Conservation (phyloP, 495 filamentous ascomycete genomes). For the Talaromyces ruber region DNA sequence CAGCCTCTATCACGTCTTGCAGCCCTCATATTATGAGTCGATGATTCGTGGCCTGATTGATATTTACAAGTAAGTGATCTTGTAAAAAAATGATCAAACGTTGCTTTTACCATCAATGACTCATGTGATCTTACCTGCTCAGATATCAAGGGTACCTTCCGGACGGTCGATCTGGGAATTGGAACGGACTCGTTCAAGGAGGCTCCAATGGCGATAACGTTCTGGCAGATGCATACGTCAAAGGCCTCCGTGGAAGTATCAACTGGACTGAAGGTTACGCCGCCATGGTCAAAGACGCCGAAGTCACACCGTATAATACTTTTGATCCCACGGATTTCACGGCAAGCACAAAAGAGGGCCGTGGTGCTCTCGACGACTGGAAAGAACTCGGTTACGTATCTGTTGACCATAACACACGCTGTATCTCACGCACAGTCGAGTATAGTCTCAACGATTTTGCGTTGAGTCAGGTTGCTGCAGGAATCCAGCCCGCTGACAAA, state of each 20-base stretch:
- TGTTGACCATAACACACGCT: slow-evolving; percentile 59
- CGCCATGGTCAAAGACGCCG: slow-evolving; percentile 62
- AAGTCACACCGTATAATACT: slow-evolving; percentile 63
- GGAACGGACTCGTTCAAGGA: slow-evolving; percentile 62
- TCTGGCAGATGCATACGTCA: slow-evolving; percentile 27
- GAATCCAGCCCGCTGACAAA: slow-evolving; percentile 45
- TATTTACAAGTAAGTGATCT: slow-evolving; percentile 18
- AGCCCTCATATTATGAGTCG: slow-evolving; percentile 50
- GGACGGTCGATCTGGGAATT: slow-evolving; percentile 51
- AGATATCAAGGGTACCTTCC: slow-evolving; percentile 48
- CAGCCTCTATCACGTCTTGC: slow-evolving; percentile 60
- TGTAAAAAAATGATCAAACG: neutral
- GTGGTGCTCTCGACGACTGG: slow-evolving; percentile 59
- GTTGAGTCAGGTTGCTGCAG: slow-evolving; percentile 54
- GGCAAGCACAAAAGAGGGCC: slow-evolving; percentile 57
- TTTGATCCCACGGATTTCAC: slow-evolving; percentile 47
- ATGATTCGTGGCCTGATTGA: slow-evolving; percentile 54
- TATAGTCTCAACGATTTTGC: slow-evolving; percentile 70
- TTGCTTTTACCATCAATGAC: neutral
- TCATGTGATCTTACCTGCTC: neutral
- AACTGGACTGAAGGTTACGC: slow-evolving; percentile 43
- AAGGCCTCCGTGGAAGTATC: slow-evolving; percentile 40
- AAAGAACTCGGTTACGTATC: slow-evolving; percentile 60
- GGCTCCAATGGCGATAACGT: slow-evolving; percentile 57
- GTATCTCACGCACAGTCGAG: slow-evolving; percentile 61